Evolutionary conservation across 1,284 basidiomycete genomes (phyloP), one percentile per base, ranked within the genome.

Genomic region (Leccinum angustisporum): DNA sequence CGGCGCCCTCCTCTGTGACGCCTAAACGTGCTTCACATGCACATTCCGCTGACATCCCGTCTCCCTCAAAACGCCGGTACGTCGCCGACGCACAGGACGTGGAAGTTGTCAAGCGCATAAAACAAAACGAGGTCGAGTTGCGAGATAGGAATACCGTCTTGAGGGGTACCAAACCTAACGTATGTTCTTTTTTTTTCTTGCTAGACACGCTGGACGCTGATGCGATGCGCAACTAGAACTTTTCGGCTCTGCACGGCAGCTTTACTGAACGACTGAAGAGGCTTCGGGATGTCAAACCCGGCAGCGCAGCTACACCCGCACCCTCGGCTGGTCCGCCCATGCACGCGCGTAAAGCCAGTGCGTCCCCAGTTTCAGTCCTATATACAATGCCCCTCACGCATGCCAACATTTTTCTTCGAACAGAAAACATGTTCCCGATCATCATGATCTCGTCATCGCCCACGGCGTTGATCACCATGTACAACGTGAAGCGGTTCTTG

Each of bases 381-480:
- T 1, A 6, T 3, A 21, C 34, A 6, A 38, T 6, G 14, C 13
- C 18, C n/a, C 18, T 10, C 13, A 36, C 34, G 14, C 21, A 21
- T 16, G 5, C 54, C 33, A 16, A 55, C 21, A 8, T 18, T 18
- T 43, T 7, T 38, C 34, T 38, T 21, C 5, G 5, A n/a, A 56
- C 57, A 87, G 86, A 83, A 60, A 86, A 86, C 67, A 85, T 84
- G 71, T 88, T 91, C 75, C 96, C 96, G 0, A 98, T 99, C 72
- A 96, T 98, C 74, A 90, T 98, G 77, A 95, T 99, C 43, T 97
- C 95, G 0, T 97, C 95, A 0, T 95, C 94, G 1, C 95, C 95
- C 0, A 98, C 96, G 0, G 89, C 95, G 8, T 85, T 99, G 59
- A 88, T 99, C 71, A 98, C 94, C 5, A 97, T 99, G 94, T 91